Base-by-base conservation (phyloP, 164 flowering plant genomes). In the Cinnamomum micranthum region DNA sequence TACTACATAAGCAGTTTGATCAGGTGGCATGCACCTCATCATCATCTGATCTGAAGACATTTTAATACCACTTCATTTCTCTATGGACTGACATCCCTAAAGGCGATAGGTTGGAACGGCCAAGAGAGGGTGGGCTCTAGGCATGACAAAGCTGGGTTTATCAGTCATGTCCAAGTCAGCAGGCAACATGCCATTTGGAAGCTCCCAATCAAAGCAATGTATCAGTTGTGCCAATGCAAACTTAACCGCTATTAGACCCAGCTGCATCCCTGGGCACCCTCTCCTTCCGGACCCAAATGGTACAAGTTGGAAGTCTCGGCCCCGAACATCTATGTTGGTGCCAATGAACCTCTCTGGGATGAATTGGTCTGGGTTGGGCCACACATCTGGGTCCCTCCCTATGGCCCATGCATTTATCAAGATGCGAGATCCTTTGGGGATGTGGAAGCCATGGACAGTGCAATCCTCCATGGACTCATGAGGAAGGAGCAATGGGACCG, bases 321-420 rank as follows among this genome's bases (percentile, higher is more conserved):
- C 79, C 17, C 13, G n/a, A 4, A 72, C 47, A n/a, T 77, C 75
- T 31, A 77, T 59, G 27, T 35, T 28, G 1, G 47, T 2, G 6
- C 60, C 75, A 4, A 7, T 31, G 41, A 77, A 77, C 50, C 80
- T 77, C 60, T 77, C 80, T 5, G 80, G 80, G 13, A 0, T 19
- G 65, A 77, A 77, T 13, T 77, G n/a, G 14, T 73, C 70, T 3
- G 76, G 71, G 1, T 62, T 6, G 7, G 76, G 55, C 84, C 84
- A 82, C 0, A 60, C 72, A 9, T 41, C 28, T 0, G 82, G 75
- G 73, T 79, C 84, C 24, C 84, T 55, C 52, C 73, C 79, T 15
- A 80, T 80, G 0, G 79, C 70, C 82, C 83, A 81, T 50, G 65
- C 77, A 55, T 82, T 82, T n/a, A 77, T 28, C 1, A 82, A 15